A percentile compares a stretch with the other conserved stretches of the same genome.
Evolutionary conservation across 2,329 filamentous ascomycete species (phyloP).

Genomic region (Talaromyces atroroseus): DNA sequence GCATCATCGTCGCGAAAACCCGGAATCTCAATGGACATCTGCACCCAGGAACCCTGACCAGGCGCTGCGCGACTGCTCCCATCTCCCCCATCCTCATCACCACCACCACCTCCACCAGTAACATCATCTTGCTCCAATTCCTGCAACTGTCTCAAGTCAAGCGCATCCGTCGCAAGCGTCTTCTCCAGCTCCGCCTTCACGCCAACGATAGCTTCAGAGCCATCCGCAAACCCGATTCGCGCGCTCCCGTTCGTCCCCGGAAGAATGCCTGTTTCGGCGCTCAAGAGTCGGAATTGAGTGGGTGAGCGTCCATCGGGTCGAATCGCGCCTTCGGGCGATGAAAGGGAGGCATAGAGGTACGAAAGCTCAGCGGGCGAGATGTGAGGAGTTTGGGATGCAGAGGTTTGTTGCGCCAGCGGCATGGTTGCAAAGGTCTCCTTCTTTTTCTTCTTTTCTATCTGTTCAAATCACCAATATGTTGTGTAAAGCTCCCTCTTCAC

Average conservation of each 20-base stretch:
- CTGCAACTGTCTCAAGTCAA: constrained; percentile 37
- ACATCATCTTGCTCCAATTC: constrained; percentile 23
- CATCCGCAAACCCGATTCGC: constrained; percentile 88
- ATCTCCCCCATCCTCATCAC: constrained; percentile 18
- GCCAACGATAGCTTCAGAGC: constrained; percentile 91
- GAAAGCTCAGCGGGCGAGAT: constrained; percentile 94
- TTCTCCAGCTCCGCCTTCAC: constrained; percentile 92
- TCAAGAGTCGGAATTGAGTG: constrained; percentile 83
- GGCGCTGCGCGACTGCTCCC: constrained; percentile 19
- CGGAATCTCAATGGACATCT: constrained; percentile 86
- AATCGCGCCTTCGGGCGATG: constrained; percentile 66
- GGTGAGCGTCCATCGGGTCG: constrained; percentile 79
- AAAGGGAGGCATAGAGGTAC: constrained; percentile 85
- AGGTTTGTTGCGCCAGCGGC: constrained; percentile 59
- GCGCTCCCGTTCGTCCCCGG: constrained; percentile 89
- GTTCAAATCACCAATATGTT: neutral
- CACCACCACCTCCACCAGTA: too few species aligned
- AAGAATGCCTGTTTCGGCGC: constrained; percentile 84
- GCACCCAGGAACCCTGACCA: constrained; percentile 68
- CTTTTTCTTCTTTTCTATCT: too few species aligned
- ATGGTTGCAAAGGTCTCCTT: constrained; percentile 35
- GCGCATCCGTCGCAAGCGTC: constrained; percentile 44
- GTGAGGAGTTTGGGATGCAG: constrained; percentile 48
- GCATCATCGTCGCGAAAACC: constrained; percentile 88
- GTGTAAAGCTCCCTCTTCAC: neutral